Base-by-base conservation (phyloP, 2,329 filamentous ascomycete species). In the Diaporthe citrichinensis region DNA sequence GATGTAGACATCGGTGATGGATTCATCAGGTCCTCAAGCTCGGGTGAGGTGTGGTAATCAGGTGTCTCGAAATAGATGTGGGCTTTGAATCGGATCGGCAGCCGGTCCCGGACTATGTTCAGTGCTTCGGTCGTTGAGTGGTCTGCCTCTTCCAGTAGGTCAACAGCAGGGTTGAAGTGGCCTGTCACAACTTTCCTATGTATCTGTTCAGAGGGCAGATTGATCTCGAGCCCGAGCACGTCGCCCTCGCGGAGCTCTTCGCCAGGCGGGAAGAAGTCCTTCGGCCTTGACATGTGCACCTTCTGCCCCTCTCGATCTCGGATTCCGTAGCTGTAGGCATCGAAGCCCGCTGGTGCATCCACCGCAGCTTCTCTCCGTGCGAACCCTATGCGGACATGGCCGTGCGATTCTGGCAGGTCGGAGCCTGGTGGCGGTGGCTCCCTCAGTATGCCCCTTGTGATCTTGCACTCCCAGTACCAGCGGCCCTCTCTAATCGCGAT, bases 51-150 rank as follows among this genome's bases (percentile, higher is more conserved):
- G 79, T 96, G 94, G 83, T 97, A 97, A 82, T 98, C 95, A 78
- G 95, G 94, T 82, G 95, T 94, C 84, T 98, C 96, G 84, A 98
- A 98, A 86, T 97, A 98, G 72, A 96, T 94, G 83, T 97, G 95
- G 57, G 94, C 92, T 84, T 98, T 98, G 87, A 98, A 97, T 14
- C 96, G 92, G 78, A 98, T 98, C 1, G 97, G 96, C 59, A 98
- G 95, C 67, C 97, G 94, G 84, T 99, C 97, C 77, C 97, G 95
- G 76, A 99, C 94, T 77, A 98, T 94, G 83, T 98, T 97, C 23
- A 91, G 86, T 0, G 90, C 90, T 76, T 91, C 89, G n/a, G 90
- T 88, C 0, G 89, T 87, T 3, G 87, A 82, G 25, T 87, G 84
- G 14, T 87, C 84, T 6, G 90, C 87, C 59, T 92, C 91, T 78